Conservation (phyloP, 164 flowering plant species). For the Magnolia kwangsiensis region DNA sequence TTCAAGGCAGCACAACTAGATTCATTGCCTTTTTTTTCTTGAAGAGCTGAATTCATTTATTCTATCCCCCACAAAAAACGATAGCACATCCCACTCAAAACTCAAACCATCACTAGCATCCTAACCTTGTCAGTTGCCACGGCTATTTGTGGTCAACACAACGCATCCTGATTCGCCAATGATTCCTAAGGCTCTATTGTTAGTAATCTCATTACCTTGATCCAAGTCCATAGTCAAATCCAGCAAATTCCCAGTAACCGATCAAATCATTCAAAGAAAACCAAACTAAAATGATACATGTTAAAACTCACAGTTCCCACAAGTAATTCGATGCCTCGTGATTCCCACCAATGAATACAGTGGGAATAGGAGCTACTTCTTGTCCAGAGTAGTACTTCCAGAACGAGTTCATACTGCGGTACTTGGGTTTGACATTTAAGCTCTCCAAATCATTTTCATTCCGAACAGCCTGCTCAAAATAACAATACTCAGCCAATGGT, state of each 20-base stretch:
- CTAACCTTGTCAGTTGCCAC: no score
- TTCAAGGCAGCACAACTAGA: no score
- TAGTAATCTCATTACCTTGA: background rate
- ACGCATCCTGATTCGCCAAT: background rate
- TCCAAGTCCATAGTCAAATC: background rate
- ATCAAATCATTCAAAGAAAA: background rate
- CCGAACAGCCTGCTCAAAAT: slow-evolving; percentile 68
- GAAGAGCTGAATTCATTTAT: no score
- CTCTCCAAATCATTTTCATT: slow-evolving; percentile 76
- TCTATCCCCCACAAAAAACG: no score
- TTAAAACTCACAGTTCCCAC: slow-evolving; percentile 88
- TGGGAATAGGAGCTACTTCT: slow-evolving; percentile 82
- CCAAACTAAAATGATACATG: background rate
- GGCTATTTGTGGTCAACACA: background rate
- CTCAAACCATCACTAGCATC: no score
- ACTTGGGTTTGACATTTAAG: slow-evolving; percentile 63
- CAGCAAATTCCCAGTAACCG: background rate
- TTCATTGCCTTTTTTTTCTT: no score
- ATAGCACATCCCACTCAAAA: no score
- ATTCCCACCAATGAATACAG: slow-evolving; percentile 95
- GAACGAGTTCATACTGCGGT: slow-evolving; percentile 72
- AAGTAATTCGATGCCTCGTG: slow-evolving; percentile 96
- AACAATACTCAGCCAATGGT: background rate
- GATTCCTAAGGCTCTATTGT: background rate
- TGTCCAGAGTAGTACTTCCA: slow-evolving; percentile 97